Conservation (phyloP, 345 rosid species). For the Pugionium dolabratum region DNA sequence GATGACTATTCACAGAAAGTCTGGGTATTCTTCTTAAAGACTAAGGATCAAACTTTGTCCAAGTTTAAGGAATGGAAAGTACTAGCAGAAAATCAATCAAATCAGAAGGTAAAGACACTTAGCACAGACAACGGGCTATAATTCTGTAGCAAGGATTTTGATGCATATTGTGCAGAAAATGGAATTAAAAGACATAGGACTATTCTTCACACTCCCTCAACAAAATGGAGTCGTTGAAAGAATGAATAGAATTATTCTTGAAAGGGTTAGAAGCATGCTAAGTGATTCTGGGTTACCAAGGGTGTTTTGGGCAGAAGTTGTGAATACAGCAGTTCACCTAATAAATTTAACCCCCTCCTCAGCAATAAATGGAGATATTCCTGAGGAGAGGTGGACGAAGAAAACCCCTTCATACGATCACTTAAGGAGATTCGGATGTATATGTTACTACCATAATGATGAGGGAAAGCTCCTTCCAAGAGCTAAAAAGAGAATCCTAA, state of each 20-base stretch:
- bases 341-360: not conserved
- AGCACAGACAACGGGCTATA: not conserved
- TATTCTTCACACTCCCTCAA: not conserved
- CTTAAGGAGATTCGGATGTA: not conserved
- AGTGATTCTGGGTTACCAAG: not conserved
- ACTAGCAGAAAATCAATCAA: not conserved
- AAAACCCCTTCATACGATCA: not conserved
- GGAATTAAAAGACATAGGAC: not conserved
- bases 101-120: not conserved
- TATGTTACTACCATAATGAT: not conserved
- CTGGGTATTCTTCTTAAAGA: not conserved
- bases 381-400: not conserved
- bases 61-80: not conserved
- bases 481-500: not conserved
- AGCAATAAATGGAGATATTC: not conserved
- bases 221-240: not conserved
- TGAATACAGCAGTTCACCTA: not conserved
- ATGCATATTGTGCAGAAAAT: not conserved
- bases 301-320: not conserved
- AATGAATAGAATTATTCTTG: not conserved
- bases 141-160: not conserved
- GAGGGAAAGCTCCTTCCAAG: not conserved
- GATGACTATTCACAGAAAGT: not conserved
- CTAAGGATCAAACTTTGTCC: not conserved
- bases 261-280: not conserved